Base-by-base conservation (phyloP, 2,329 filamentous ascomycete genomes). In the Clonostachys rhizophaga region DNA sequence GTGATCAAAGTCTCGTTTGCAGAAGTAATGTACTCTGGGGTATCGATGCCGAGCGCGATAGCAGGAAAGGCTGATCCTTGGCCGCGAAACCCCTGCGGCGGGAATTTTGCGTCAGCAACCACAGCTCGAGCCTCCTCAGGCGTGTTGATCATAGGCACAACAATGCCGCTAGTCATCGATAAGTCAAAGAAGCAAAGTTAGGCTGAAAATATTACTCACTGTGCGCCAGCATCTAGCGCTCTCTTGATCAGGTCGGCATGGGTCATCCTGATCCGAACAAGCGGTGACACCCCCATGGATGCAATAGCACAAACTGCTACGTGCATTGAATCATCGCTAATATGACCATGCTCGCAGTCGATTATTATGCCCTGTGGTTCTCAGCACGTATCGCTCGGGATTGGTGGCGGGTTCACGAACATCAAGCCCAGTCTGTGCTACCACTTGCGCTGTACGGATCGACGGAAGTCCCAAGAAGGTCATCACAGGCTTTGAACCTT, bases 271-370 rank as follows among this genome's bases (percentile, higher is more conserved):
- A 71, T 58, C 44, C 68, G 66, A 41, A 70, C 61, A 17, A 72
- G 52, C 9, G 68, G 69, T 6, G 67, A 70, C 5, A 68, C 67
- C 7, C 66, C 66, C 17, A 65, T 55, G 3, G 64, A 62, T 34
- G 68, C 54, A 39, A 71, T 70, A 7, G 68, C 72, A 16, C 67
- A 64, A 8, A 72, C 68, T 3, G 67, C 64, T 54, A 71, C 70
- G 56, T 74, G 64, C 71, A 71, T 72, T 10, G 64, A 56, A 42
- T 64, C 63, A 52, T 72, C 59, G 17, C 63, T 59, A 48, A 72
- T 66, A 50, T 64, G 65, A 12, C 70, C 70, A 52, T 74, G 71
- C 50, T 70, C 71, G 44, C 70, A 70, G 49, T 72, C 72, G 44
- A 74, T 63, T 42, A 75, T 70, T 41, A 78, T 67, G 45, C 70